Evolutionary conservation across 1,284 basidiomycete species (phyloP).

Genomic region (Microbotryomycetes sp.): DNA sequence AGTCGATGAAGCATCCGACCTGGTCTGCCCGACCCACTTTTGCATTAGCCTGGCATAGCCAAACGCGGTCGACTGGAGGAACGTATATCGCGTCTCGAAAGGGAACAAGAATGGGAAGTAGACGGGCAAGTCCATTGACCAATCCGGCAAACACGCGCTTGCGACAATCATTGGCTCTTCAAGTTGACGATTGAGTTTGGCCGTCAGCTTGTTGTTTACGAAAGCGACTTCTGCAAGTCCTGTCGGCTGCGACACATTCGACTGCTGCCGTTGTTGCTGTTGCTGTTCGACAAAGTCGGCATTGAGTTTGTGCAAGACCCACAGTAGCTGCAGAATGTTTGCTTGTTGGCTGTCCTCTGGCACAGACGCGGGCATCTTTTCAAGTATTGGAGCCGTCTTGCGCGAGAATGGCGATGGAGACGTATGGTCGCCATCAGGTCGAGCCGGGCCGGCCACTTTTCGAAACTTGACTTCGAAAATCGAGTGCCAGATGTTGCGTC

Average conservation of each 20-base stretch:
- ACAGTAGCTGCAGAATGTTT: conserved; percentile 82
- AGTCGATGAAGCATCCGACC: conserved; percentile 45
- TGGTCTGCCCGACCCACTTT: conserved; percentile 32
- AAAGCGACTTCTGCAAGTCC: conserved; percentile 64
- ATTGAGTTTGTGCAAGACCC: conserved; percentile 71
- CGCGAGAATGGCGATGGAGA: conserved; percentile 37
- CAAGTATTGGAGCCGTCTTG: conserved; percentile 29
- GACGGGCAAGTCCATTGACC: conserved; percentile 88
- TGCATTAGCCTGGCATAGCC: conserved; percentile 85
- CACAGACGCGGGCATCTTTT: conserved; percentile 57
- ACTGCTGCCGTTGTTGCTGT: conserved; percentile 1
- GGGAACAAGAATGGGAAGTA: conserved; percentile 98
- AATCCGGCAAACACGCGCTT: conserved; percentile 90
- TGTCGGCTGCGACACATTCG: not conserved
- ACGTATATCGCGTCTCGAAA: conserved; percentile 92
- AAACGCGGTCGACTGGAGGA: conserved; percentile 93
- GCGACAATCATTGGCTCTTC: conserved; percentile 99
- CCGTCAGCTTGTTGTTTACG: conserved; percentile 95
- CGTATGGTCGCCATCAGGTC: conserved; percentile 37
- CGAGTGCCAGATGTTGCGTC: conserved; percentile 71
- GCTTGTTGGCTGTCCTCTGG: conserved; percentile 75
- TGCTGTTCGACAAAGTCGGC: conserved; percentile 47
- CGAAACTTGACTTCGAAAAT: conserved; percentile 86
- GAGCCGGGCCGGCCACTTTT: conserved; percentile 77
- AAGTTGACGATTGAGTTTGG: conserved; percentile 93